Conservation (phyloP, 2,329 filamentous ascomycete species). For the Dactylella cylindrospora region DNA sequence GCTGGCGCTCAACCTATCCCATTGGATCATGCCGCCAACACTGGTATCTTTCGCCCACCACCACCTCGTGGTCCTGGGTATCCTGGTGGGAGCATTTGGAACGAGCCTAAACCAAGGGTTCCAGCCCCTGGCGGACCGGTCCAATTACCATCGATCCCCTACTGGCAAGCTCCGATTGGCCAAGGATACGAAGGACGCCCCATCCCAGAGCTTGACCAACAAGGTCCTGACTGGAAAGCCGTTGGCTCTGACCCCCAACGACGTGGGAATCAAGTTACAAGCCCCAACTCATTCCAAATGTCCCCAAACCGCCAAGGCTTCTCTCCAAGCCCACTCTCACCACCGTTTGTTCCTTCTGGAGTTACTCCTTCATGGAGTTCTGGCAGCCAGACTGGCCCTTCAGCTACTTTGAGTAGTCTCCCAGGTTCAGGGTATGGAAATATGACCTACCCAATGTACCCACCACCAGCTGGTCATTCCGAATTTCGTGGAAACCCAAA, state of each 20-base stretch:
- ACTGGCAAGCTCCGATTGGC: conserved; percentile 15
- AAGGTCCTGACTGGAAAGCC: conserved; percentile 31
- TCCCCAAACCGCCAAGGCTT: conserved; percentile 16
- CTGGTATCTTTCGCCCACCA: neutral
- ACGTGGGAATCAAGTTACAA: conserved; percentile 4
- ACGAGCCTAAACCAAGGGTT: conserved; percentile 14
- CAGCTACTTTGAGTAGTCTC: conserved; percentile 13
- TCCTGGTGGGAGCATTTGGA: conserved; percentile 10
- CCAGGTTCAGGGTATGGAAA: conserved; percentile 11
- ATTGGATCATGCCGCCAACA: conserved; percentile 11
- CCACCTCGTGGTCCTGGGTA: conserved; percentile 12
- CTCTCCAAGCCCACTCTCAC: conserved; percentile 32
- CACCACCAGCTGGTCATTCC: conserved; percentile 13
- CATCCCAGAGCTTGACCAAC: conserved; percentile 13
- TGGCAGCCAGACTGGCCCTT: conserved; percentile 10
- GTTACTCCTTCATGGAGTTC: conserved; percentile 31
- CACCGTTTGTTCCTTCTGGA: conserved; percentile 26
- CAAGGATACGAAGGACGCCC: conserved; percentile 17
- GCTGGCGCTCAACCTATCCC: conserved; percentile 11
- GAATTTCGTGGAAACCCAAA: conserved; percentile 13
- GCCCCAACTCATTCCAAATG: conserved; percentile 7
- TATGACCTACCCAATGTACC: conserved; percentile 14
- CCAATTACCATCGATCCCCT: conserved; percentile 3
- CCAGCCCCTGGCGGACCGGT: neutral
- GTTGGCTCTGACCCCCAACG: conserved; percentile 14